Base-by-base conservation (phyloP, 768 basidiomycete species). In the Saitozyma podzolica region DNA sequence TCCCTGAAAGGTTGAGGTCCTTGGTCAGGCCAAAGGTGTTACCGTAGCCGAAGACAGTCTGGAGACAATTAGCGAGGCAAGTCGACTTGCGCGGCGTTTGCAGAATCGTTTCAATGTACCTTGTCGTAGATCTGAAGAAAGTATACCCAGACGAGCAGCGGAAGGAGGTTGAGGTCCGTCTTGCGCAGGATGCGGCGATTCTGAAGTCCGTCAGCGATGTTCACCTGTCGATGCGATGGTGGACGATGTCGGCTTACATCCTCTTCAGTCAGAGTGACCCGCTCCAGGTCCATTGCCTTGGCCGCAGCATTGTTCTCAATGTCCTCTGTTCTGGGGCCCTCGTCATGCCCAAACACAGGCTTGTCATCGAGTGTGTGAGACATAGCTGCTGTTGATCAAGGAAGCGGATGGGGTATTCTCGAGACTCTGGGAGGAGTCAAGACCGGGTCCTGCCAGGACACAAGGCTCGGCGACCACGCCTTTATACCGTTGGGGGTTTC, bases 41-140 rank as follows among this genome's bases (percentile, higher is more conserved):
- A 9, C 48, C 42, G 48, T 63, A 57, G 16, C 56, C 57, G 19
- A 63, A 50, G 9, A 43, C 42, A 1, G 17, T 20, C 29, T 29
- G 29, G 29, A 5, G 29, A 29, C 2, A 29, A 14, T 59, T 50
- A 51, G 40, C 54, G 20, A 10, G 16, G 41, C 58, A 51, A 50
- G 37, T 20, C 16, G 9, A 70, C 51, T 67, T 11, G 54, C 51
- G 45, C 8, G 40, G 9, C 14, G 45, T 51, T 8, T 14, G 58
- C 61, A 29, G 29, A 29, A 29, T 29, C 29, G 29, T 29, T 29
- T 29, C 5, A 2, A 29, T 29, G 29, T 29, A 29, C 29, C 29
- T 78, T 73, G 66, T 76, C 78, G 59, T 70, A 63, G 57, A 77
- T 76, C 64, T 80, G 79, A 8, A 81, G 59, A 68, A 78, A 77